Evolutionary conservation across 2,329 filamentous ascomycete genomes (phyloP).

Genomic region (Cordyceps militaris): DNA sequence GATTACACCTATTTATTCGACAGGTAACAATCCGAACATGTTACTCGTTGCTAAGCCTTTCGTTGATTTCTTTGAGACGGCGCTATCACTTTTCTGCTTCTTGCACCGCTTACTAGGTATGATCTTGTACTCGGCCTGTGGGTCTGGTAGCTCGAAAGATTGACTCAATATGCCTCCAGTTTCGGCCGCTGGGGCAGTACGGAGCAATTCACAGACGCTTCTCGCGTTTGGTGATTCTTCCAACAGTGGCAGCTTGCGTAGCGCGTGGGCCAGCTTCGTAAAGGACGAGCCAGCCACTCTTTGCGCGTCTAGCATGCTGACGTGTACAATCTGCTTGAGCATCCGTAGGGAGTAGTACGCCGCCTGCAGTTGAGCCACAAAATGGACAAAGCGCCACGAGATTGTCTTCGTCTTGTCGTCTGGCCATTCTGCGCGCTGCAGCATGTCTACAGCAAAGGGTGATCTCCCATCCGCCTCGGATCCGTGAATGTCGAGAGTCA

Average conservation of each 20-base stretch:
- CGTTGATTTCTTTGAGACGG: neutral
- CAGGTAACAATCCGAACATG: slow-evolving; percentile 1
- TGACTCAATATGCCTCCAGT: neutral
- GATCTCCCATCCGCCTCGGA: slow-evolving; percentile 24
- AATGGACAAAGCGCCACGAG: slow-evolving; percentile 54
- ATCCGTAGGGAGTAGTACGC: slow-evolving; percentile 33
- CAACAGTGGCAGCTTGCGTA: slow-evolving; percentile 23
- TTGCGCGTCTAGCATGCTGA: slow-evolving; percentile 9
- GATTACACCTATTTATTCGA: neutral
- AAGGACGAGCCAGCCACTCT: neutral
- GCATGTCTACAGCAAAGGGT: slow-evolving; percentile 19
- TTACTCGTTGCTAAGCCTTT: neutral
- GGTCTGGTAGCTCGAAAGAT: slow-evolving; percentile 16
- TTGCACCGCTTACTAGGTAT: neutral
- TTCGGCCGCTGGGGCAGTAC: neutral
- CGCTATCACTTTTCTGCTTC: neutral
- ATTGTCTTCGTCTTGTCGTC: slow-evolving; percentile 1
- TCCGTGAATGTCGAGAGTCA: slow-evolving; percentile 23
- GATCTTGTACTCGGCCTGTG: neutral
- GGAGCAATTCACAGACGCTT: slow-evolving; percentile 6
- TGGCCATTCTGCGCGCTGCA: slow-evolving; percentile 16
- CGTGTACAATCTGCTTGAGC: slow-evolving; percentile 31
- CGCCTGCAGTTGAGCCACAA: slow-evolving; percentile 53
- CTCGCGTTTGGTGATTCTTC: slow-evolving; percentile 20
- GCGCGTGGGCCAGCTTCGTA: slow-evolving; percentile 12